These are phyloP conservation scores for Sporothrix inflata DNA, from an alignment of 2,329 filamentous ascomycete species.

Conservation along the genomic window DNA sequence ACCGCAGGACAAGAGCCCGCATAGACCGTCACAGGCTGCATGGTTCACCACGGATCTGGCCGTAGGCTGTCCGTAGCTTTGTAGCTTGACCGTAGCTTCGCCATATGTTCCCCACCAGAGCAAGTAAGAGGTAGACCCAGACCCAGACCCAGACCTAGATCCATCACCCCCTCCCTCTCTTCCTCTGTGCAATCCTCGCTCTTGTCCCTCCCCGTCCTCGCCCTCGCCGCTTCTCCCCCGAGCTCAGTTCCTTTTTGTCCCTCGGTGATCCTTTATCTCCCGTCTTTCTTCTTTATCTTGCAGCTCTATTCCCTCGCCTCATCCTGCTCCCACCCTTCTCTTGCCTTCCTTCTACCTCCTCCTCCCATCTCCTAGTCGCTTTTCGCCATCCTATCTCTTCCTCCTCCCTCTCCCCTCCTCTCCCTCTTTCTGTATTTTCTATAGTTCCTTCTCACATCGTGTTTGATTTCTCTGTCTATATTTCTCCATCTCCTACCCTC, in stretches of 20 bases:
- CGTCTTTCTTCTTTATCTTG: background rate
- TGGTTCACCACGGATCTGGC: slow-evolving; percentile 6
- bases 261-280: background rate
- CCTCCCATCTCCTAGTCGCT: background rate
- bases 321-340: background rate
- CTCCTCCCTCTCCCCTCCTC: background rate
- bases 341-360: background rate
- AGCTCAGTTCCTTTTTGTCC: background rate
- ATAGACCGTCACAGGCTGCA: slow-evolving; percentile 1
- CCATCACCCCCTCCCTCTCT: background rate
- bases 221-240: background rate
- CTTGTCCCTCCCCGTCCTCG: background rate
- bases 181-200: background rate
- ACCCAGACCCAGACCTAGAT: background rate
- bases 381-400: background rate
- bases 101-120: background rate
- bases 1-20: background rate
- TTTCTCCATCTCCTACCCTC: too few relatives aligned
- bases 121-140: background rate
- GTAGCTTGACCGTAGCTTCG: slow-evolving; percentile 11
- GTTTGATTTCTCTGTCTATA: too few relatives aligned
- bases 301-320: background rate
- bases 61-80: slow-evolving; percentile 9
- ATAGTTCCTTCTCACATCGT: background rate
- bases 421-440: background rate